A percentile compares a stretch with the other conserved stretches of the same genome.
phyloP scores from a whole-genome alignment of 306 rosid species.

The Pyrus bretschneideri region DNA sequence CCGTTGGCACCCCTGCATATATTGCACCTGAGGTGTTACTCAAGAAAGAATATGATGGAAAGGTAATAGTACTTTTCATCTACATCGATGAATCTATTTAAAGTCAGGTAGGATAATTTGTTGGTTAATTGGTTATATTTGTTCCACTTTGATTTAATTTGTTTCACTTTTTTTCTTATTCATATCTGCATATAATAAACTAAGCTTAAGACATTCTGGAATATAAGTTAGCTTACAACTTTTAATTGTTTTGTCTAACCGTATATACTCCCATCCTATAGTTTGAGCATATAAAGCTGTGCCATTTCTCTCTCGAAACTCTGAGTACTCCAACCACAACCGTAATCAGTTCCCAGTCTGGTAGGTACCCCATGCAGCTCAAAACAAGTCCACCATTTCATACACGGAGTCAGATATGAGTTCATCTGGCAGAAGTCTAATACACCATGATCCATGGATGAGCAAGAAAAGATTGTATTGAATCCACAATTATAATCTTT shows the following conservation, averaged over 20 bases:
- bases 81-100: not conserved
- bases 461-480: not conserved
- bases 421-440: not conserved
- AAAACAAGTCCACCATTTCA: not conserved
- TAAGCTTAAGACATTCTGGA: not conserved
- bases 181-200: not conserved
- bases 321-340: not conserved
- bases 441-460: not conserved
- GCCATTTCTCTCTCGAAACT: not conserved
- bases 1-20: conserved; percentile 96
- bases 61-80: conserved; percentile 43
- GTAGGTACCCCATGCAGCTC: not conserved
- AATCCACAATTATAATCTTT: not conserved
- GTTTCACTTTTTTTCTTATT: not conserved
- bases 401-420: not conserved
- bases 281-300: not conserved
- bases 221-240: not conserved
- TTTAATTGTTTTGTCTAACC: not conserved
- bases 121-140: not conserved
- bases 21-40: conserved; percentile 95
- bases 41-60: conserved; percentile 97
- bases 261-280: not conserved
- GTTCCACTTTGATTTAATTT: not conserved
- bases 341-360: not conserved
- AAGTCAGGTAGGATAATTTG: not conserved